Evolutionary conservation across 495 filamentous ascomycete genomes (phyloP).

Genomic region (Terfezia boudieri): DNA sequence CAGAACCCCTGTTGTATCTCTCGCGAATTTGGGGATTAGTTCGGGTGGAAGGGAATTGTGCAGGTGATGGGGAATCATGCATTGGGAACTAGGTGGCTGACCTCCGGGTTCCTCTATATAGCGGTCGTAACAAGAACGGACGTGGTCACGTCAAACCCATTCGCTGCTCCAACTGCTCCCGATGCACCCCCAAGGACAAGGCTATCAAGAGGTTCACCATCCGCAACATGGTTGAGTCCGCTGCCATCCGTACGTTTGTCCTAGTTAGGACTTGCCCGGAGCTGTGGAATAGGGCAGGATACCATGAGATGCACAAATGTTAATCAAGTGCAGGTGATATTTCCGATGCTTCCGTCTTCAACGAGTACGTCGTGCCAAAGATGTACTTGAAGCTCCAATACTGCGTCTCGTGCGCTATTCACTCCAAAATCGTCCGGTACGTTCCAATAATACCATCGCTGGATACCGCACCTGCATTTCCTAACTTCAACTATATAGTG

Average conservation of each 20-base stretch:
- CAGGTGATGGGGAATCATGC: neutral
- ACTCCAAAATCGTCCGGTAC: constrained; percentile 99
- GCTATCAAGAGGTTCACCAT: constrained; percentile 99
- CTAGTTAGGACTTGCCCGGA: neutral
- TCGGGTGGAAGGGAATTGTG: too few relatives aligned
- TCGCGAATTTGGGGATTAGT: too few relatives aligned
- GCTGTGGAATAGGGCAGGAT: neutral
- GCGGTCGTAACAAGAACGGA: constrained; percentile 99
- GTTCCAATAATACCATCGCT: constrained; percentile 21
- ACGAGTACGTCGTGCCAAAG: constrained; percentile 98
- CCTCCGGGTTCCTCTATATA: constrained; percentile 20
- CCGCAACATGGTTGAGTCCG: constrained; percentile 99
- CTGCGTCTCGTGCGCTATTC: constrained; percentile 99
- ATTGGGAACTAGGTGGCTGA: constrained; percentile 18
- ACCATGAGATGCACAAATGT: neutral
- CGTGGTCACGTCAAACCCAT: constrained; percentile 99
- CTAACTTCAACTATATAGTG: constrained; percentile 31
- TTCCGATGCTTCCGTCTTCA: constrained; percentile 95
- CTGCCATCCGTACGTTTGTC: constrained; percentile 80
- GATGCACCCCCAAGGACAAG: constrained; percentile 99
- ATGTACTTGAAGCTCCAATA: constrained; percentile 99
- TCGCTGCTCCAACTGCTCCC: constrained; percentile 99
- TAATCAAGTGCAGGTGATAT: constrained; percentile 66
- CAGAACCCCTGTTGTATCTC: too few relatives aligned
- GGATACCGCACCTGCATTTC: neutral